Evolutionary conservation across 2,329 filamentous ascomycete genomes (phyloP).

Genomic region (Clarireedia homoeocarpa): DNA sequence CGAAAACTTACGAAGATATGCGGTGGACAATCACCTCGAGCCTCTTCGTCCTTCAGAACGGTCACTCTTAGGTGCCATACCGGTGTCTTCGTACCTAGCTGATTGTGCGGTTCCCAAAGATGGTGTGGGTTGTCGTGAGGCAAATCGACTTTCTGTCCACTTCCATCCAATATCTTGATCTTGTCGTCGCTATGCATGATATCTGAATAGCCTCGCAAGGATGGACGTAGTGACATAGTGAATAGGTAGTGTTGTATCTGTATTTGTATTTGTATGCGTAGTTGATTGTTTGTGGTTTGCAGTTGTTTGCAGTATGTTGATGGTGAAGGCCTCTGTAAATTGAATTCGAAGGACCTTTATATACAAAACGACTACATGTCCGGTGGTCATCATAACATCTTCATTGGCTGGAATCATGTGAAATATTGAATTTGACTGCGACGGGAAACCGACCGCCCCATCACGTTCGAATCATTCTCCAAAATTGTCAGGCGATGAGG

Average conservation of each 20-base stretch:
- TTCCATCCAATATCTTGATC: slow-evolving; percentile 4
- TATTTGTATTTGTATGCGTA: background rate
- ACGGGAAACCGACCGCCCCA: too few relatives aligned
- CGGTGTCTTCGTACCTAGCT: slow-evolving; percentile 7
- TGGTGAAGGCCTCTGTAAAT: too few relatives aligned
- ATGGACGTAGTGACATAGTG: background rate
- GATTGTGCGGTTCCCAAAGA: slow-evolving; percentile 17
- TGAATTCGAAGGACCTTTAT: background rate
- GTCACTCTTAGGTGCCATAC: slow-evolving; percentile 20
- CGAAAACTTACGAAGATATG: slow-evolving; percentile 18
- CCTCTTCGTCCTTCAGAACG: slow-evolving; percentile 21
- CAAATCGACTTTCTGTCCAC: slow-evolving; percentile 16
- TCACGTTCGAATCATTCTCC: too few relatives aligned
- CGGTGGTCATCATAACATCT: too few relatives aligned
- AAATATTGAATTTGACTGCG: too few relatives aligned
- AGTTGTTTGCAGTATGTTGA: too few relatives aligned
- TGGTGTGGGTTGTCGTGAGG: slow-evolving; percentile 14
- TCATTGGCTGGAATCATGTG: too few relatives aligned
- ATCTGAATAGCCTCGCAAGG: slow-evolving; percentile 2
- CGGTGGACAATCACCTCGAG: slow-evolving; percentile 17
- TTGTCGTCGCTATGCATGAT: slow-evolving; percentile 5
- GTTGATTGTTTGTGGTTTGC: too few relatives aligned
- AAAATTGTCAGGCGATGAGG: background rate
- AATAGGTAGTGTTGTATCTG: background rate
- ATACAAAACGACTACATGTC: background rate